Evolutionary conservation across 179 eudicot genomes (phyloP).

Genomic region (Nepenthes alata): DNA sequence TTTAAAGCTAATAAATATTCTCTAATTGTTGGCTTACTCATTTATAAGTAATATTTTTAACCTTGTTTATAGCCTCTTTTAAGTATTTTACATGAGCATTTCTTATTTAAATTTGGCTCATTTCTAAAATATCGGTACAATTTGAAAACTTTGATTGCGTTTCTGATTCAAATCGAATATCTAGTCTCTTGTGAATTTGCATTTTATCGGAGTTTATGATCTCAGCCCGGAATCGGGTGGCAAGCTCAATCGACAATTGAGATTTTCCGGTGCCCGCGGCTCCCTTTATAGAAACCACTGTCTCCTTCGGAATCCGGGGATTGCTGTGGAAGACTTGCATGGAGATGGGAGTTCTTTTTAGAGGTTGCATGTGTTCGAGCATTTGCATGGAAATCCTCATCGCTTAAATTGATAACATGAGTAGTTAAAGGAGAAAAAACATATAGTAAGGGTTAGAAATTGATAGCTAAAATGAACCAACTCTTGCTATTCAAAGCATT

Average conservation of each 20-base stretch:
- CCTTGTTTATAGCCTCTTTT: slow-evolving; percentile 22
- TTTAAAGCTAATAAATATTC: slow-evolving; percentile 34
- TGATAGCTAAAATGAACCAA: no score
- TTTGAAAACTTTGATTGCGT: slow-evolving; percentile 66
- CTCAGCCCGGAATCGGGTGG: slow-evolving; percentile 40
- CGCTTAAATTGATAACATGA: no score
- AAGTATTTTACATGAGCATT: slow-evolving; percentile 18
- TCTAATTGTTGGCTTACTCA: slow-evolving; percentile 37
- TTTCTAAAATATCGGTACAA: slow-evolving; percentile 35
- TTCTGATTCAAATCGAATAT: slow-evolving; percentile 46
- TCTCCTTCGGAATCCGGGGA: slow-evolving; percentile 30
- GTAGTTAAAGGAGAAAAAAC: no score
- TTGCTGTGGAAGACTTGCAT: slow-evolving; percentile 24
- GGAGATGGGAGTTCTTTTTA: slow-evolving; percentile 18
- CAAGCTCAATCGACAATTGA: slow-evolving; percentile 56
- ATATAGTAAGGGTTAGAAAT: no score
- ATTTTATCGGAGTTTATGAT: slow-evolving; percentile 71
- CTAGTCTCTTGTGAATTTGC: slow-evolving; percentile 54
- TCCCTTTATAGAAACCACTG: slow-evolving; percentile 68
- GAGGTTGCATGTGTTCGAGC: slow-evolving; percentile 25
- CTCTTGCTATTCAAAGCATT: no score
- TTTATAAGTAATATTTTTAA: slow-evolving; percentile 40
- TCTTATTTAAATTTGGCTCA: slow-evolving; percentile 13
- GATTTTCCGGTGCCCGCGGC: slow-evolving; percentile 83
- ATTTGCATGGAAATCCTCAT: slow-evolving; percentile 22